Evolutionary conservation across 371 early-diverging fungal genomes (phyloP).

Genomic region (Choanephora cucurbitarum): DNA sequence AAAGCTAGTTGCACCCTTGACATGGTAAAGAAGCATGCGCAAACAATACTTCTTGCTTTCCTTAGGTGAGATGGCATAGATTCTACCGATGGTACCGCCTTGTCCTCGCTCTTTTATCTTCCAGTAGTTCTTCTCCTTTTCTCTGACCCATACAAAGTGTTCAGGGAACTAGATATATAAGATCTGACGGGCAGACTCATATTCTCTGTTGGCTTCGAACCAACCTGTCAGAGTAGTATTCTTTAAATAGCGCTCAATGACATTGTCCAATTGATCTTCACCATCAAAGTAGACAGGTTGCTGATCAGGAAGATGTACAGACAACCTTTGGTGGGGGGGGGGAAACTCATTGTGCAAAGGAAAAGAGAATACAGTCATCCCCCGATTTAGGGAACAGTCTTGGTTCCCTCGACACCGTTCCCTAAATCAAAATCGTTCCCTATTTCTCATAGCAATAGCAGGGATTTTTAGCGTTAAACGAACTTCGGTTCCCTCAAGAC

Average conservation of each 20-base stretch:
- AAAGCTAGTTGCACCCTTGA: constrained; percentile 20
- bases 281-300: constrained; percentile 20
- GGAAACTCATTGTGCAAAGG: constrained; percentile 19
- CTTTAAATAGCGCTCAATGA: neutral
- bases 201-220: constrained; percentile 6
- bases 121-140: neutral
- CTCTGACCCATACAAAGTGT: neutral
- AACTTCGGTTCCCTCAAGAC: too few relatives aligned
- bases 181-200: neutral
- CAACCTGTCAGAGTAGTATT: constrained; percentile 25
- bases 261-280: constrained; percentile 5
- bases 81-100: constrained; percentile 20
- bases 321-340: constrained; percentile 18
- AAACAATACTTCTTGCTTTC: constrained; percentile 24
- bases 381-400: too few relatives aligned
- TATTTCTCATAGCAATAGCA: too few relatives aligned
- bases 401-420: too few relatives aligned
- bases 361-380: constrained; percentile 33
- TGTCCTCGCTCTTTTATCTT: constrained; percentile 6
- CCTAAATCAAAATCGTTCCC: too few relatives aligned
- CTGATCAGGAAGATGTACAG: constrained; percentile 20
- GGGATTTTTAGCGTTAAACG: too few relatives aligned
- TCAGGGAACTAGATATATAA: constrained; percentile 9
- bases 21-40: constrained; percentile 16
- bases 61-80: constrained; percentile 23